A percentile compares a stretch with the other conserved stretches of the same genome.
phyloP scores from a whole-genome alignment of 225 moss, liverwort and hornwort species.

The Sphagnum tenellum region DNA sequence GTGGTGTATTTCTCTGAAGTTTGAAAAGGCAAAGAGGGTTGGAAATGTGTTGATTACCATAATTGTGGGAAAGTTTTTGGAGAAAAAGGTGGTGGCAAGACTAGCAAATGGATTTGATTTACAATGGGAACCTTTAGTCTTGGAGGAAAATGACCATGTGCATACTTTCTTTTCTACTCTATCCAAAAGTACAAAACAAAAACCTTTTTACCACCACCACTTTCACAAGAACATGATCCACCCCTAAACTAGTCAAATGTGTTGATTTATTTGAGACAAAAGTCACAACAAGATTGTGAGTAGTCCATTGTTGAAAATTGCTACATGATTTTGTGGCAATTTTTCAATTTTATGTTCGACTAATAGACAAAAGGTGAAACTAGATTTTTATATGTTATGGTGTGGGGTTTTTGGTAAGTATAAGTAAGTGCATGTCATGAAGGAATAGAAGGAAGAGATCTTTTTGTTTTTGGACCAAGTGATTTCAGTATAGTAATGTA shows the following conservation, averaged over 20 bases:
- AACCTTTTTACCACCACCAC: too few relatives aligned
- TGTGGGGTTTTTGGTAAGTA: background rate
- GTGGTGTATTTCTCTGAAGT: constrained; percentile 14
- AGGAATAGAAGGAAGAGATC: background rate
- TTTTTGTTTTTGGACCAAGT: background rate
- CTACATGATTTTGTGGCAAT: too few relatives aligned
- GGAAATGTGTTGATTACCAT: constrained; percentile 54
- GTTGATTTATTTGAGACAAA: too few relatives aligned
- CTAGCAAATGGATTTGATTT: constrained; percentile 14
- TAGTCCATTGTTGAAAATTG: too few relatives aligned
- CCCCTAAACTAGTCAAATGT: too few relatives aligned
- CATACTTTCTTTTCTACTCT: constrained; percentile 80
- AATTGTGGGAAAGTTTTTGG: constrained; percentile 58
- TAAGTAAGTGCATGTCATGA: background rate
- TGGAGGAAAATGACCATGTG: constrained; percentile 87
- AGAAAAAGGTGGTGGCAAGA: constrained; percentile 29
- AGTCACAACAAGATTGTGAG: too few relatives aligned
- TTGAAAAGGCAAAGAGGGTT: constrained; percentile 59
- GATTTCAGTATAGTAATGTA: background rate
- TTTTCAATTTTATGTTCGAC: too few relatives aligned
- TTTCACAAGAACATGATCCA: too few relatives aligned
- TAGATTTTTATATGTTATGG: background rate
- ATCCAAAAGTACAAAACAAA: constrained; percentile 18
- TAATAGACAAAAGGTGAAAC: too few relatives aligned
- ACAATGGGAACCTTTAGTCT: constrained; percentile 67